Evolutionary conservation across 495 filamentous ascomycete species (phyloP).

Genomic region (Parmelia sp.): DNA sequence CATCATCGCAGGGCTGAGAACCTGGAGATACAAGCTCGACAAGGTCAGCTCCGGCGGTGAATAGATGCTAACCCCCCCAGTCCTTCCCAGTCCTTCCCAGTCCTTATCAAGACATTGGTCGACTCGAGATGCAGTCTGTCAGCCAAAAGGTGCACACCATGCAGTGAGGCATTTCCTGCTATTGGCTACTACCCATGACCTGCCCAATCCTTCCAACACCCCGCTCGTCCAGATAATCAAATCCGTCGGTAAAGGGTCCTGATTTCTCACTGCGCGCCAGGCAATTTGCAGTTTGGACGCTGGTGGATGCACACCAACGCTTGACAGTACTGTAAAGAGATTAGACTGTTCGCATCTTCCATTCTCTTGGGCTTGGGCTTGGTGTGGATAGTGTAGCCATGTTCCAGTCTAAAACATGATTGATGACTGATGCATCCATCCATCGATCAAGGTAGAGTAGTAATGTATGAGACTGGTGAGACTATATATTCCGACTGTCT

Average conservation of each 20-base stretch:
- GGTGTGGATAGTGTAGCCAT: no score
- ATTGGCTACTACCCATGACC: neutral
- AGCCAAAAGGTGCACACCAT: neutral
- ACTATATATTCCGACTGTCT: no score
- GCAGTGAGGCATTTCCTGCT: conserved; percentile 2
- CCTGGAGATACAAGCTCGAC: neutral
- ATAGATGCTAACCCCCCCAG: no score
- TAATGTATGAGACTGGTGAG: no score
- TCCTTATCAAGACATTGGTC: neutral
- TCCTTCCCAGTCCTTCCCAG: no score
- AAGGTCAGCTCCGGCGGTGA: neutral
- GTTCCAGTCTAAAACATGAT: no score
- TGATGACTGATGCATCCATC: no score
- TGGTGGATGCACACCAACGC: neutral
- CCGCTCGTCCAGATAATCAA: neutral
- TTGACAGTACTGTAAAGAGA: neutral
- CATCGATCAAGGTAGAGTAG: no score
- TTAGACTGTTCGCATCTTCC: neutral
- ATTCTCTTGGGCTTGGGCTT: no score
- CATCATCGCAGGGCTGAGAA: neutral
- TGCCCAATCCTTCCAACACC: neutral
- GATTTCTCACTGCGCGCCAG: neutral
- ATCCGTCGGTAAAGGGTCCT: neutral
- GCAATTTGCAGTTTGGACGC: neutral
- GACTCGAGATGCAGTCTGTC: neutral